Conservation (phyloP, 257 asterid genomes). For the Gynochthodes officinalis region DNA sequence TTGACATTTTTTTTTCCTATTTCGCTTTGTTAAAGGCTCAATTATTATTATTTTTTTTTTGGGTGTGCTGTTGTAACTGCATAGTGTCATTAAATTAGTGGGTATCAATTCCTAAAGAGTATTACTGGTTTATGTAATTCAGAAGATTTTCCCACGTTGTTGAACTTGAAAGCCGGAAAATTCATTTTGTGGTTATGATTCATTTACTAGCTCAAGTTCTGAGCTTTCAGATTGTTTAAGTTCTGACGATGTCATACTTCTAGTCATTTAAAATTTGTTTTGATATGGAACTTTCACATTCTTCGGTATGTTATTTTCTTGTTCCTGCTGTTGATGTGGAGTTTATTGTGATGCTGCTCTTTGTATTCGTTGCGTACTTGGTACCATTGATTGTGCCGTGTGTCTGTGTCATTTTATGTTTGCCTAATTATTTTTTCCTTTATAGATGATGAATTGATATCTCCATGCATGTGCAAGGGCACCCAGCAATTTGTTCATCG, state of each 20-base stretch:
- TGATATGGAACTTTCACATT: background rate
- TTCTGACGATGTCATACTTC: background rate
- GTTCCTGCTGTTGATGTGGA: background rate
- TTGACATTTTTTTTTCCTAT: no score
- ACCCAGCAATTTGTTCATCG: slow-evolving; percentile 65
- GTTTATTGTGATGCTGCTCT: no score
- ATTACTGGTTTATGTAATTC: no score
- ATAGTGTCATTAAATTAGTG: background rate
- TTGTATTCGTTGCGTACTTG: background rate
- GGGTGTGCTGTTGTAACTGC: background rate
- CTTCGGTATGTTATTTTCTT: background rate
- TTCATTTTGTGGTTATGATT: background rate
- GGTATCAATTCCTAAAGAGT: background rate
- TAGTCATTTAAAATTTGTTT: background rate
- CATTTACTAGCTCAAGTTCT: background rate
- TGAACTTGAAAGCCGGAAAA: background rate
- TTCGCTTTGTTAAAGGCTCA: no score
- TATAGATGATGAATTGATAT: slow-evolving; percentile 45
- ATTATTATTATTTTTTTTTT: no score
- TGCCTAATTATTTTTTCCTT: slow-evolving; percentile 8
- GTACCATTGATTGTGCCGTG: background rate
- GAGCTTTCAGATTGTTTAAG: background rate
- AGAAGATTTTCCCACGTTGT: background rate
- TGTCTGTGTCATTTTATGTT: background rate
- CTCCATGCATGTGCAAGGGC: slow-evolving; percentile 64